Conservation (phyloP, 2,329 filamentous ascomycete genomes). For the Hymenoscyphus linearis region DNA sequence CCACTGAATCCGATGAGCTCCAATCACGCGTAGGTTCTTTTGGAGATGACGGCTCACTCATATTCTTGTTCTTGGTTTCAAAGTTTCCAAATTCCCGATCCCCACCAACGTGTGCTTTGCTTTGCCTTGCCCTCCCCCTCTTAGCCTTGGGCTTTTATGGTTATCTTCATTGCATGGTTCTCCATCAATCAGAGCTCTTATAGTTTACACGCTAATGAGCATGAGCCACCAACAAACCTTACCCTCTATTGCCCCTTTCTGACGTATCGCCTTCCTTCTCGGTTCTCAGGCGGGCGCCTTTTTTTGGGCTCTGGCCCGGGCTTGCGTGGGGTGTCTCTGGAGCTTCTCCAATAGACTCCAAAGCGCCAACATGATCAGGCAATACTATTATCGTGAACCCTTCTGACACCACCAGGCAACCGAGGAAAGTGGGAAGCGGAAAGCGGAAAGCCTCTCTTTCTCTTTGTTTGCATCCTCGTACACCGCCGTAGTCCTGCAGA, state of each 20-base stretch:
- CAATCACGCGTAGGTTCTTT: background rate
- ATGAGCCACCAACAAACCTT: background rate
- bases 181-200: background rate
- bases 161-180: conserved; percentile 11
- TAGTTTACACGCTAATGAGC: background rate
- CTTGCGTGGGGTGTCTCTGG: conserved; percentile 4
- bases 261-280: conserved; percentile 1
- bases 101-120: background rate
- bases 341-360: conserved; percentile 2
- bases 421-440: background rate
- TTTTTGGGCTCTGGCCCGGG: background rate
- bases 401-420: conserved; percentile 4
- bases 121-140: background rate
- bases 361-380: background rate
- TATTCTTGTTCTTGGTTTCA: background rate
- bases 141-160: conserved; percentile 7
- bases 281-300: background rate
- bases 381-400: conserved; percentile 9
- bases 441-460: conserved; percentile 10
- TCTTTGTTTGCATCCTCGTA: conserved; percentile 8
- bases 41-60: background rate
- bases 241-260: background rate
- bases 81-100: background rate
- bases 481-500: conserved; percentile 12
- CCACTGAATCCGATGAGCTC: background rate